Evolutionary conservation across 2,329 filamentous ascomycete species (phyloP).

Genomic region (Penicillium palitans): DNA sequence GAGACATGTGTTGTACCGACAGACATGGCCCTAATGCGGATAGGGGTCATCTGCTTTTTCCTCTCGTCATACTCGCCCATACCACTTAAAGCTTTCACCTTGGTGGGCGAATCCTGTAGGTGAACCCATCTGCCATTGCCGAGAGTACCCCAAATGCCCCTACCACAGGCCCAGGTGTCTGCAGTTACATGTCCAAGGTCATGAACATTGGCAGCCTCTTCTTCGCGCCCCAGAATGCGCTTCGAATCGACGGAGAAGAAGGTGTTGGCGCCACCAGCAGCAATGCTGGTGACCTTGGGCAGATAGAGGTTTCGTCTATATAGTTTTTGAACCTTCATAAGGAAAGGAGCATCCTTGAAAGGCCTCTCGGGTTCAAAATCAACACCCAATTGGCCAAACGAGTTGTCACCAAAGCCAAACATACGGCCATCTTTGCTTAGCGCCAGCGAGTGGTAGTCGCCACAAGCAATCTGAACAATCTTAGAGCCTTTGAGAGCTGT

Average conservation of each 20-base stretch:
- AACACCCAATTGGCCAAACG: conserved; percentile 86
- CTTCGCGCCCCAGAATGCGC: conserved; percentile 52
- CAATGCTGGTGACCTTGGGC: conserved; percentile 71
- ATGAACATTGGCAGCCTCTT: conserved; percentile 42
- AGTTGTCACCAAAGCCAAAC: conserved; percentile 90
- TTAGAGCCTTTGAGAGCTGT: conserved; percentile 68
- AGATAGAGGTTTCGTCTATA: conserved; percentile 66
- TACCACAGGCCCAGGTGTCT: conserved; percentile 85
- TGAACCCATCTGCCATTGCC: conserved; percentile 91
- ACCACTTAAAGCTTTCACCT: conserved; percentile 79
- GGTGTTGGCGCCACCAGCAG: conserved; percentile 81
- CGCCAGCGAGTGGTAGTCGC: conserved; percentile 82
- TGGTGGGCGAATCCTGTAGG: conserved; percentile 72
- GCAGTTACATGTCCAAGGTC: conserved; percentile 61
- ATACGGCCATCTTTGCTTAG: conserved; percentile 74
- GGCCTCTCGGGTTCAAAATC: conserved; percentile 63
- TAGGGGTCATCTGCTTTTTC: conserved; percentile 67
- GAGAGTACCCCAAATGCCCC: conserved; percentile 78
- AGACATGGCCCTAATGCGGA: conserved; percentile 70
- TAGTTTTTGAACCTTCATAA: conserved; percentile 68
- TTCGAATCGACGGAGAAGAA: conserved; percentile 84
- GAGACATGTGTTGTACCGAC: conserved; percentile 79
- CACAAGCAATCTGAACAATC: conserved; percentile 73
- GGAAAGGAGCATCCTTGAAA: conserved; percentile 67
- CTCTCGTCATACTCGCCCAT: conserved; percentile 85